phyloP scores from a whole-genome alignment of 2,329 filamentous ascomycete genomes.

The Leptographium procerum region DNA sequence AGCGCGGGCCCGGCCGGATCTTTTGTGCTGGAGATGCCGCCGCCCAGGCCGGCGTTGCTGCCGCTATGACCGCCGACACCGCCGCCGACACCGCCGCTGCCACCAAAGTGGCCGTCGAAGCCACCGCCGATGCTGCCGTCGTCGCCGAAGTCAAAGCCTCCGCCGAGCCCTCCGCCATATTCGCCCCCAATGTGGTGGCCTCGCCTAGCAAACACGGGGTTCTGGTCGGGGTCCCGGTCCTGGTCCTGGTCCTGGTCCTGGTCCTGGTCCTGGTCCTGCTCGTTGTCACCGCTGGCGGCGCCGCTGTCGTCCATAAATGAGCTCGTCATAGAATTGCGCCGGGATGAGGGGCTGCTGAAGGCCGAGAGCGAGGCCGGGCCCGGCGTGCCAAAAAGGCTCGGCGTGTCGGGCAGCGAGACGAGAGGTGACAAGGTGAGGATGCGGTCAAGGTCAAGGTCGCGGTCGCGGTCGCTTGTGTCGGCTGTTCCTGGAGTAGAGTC shows the following conservation, averaged over 20 bases:
- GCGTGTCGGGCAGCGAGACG: slow-evolving; percentile 30
- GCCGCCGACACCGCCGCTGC: neutral
- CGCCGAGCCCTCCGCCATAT: neutral
- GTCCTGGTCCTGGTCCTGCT: no score
- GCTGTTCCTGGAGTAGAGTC: neutral
- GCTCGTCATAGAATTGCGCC: slow-evolving; percentile 34
- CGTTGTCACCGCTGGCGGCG: slow-evolving; percentile 24
- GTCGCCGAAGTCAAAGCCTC: neutral
- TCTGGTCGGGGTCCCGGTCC: no score
- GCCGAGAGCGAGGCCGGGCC: slow-evolving; percentile 23
- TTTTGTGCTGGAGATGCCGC: no score
- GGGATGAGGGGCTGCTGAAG: slow-evolving; percentile 33
- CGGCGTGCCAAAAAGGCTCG: slow-evolving; percentile 29
- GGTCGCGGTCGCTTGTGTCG: neutral
- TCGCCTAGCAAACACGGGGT: no score
- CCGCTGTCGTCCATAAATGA: slow-evolving; percentile 31
- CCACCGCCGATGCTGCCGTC: neutral
- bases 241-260: no score
- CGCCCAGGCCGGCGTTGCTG: neutral
- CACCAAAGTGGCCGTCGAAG: neutral
- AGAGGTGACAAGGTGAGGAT: slow-evolving; percentile 2
- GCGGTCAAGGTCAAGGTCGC: slow-evolving; percentile 9
- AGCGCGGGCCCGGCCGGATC: neutral
- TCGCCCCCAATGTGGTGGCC: neutral
- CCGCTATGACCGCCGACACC: neutral